These are phyloP conservation scores for Zangia roseola DNA, from an alignment of 768 basidiomycete species.

Conservation along the genomic window DNA sequence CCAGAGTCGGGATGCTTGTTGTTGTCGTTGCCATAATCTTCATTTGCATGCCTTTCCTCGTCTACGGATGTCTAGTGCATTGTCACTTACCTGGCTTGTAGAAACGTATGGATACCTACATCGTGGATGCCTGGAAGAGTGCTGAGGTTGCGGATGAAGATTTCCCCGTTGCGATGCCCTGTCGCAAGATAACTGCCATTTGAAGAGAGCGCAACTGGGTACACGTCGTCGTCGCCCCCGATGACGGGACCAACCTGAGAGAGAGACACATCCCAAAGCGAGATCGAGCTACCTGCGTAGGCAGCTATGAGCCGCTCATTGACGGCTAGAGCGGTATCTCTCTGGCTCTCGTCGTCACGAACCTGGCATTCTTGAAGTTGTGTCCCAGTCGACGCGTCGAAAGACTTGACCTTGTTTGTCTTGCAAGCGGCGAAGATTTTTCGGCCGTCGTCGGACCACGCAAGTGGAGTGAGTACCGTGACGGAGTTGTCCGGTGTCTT, in stretches of 20 bases:
- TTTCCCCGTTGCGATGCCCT: not conserved
- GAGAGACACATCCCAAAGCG: not conserved
- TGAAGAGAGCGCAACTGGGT: not conserved
- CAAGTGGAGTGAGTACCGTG: no score
- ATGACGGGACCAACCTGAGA: not conserved
- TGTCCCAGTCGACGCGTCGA: no score
- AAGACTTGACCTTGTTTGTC: no score
- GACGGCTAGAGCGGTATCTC: not conserved
- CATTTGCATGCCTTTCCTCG: no score
- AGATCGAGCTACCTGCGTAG: not conserved
- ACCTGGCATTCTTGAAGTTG: no score
- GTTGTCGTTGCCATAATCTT: no score
- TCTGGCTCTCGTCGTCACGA: no score
- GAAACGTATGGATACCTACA: slow-evolving; percentile 6
- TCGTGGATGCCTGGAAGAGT: not conserved
- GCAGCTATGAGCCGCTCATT: slow-evolving; percentile 1
- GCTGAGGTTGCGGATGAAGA: not conserved
- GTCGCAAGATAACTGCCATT: not conserved
- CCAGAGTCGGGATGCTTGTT: no score
- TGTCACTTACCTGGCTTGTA: no score
- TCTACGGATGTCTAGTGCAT: no score
- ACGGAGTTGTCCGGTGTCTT: not conserved
- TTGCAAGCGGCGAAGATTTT: no score
- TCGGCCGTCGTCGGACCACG: no score
- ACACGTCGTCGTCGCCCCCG: not conserved